Base-by-base conservation (phyloP, 2,329 filamentous ascomycete species). In the Neurospora sp. region DNA sequence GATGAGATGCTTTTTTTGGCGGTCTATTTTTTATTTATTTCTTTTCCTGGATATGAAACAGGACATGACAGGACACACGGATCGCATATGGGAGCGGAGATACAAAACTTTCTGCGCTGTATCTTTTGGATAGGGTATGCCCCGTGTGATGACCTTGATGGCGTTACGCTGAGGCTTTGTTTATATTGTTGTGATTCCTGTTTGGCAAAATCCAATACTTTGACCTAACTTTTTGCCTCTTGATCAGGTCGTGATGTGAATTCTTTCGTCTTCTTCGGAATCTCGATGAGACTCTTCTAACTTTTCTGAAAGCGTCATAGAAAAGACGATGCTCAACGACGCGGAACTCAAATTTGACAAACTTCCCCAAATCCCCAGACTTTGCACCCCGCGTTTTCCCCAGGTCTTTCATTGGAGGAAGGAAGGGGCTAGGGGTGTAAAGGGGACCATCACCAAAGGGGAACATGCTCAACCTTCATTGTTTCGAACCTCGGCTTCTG, bases 1-100 rank as follows among this genome's bases (percentile, higher is more conserved):
- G 96, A 99, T 79, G 93, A 97, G 81, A 79, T 97, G 83, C 84
- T 67, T 8, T 1, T 23, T 39, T 67, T 67, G 38, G 66, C 23
- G 46, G 46, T 33, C 23, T 33, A 17, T 13, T 62, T n/a, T 36
- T 62, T 10, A n/a, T 8, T 17, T 9, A 17, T 58, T 52, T 1
- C 10, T 6, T 42, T 15, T 62, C 15, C n/a, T 67, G 66, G 66
- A 67, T 67, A 67, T 19, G 36, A 39, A 67, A 38, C n/a, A 67
- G 38, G 52, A 36, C 52, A 62, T 62, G 52, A 62, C 52, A 62
- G 52, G 52, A 62, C 52, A 36, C n/a, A 33, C 52, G 52, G 52
- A 62, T 62, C 52, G 28, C 52, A 62, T 62, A 62, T 62, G 52
- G 23, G 13, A 17, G 52, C 9, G 52, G 28, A 62, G 8, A 62